Evolutionary conservation across 345 rosid genomes (phyloP).

Genomic region (Dimocarpus longan): DNA sequence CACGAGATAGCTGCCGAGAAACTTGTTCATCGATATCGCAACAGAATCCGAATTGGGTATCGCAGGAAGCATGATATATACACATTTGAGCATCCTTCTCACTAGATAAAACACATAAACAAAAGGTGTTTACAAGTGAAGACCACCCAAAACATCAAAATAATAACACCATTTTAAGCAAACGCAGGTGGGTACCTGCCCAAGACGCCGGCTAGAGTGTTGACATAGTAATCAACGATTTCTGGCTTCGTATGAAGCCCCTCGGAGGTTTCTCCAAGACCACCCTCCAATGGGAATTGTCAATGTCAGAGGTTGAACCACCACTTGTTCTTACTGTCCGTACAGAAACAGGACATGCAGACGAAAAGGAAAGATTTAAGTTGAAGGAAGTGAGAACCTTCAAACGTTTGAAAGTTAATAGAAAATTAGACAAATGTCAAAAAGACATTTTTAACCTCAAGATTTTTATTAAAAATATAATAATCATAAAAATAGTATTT

Average conservation of each 20-base stretch:
- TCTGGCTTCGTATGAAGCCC: constrained; percentile 50
- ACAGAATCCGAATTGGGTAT: constrained; percentile 67
- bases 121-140: neutral
- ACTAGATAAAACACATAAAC: constrained; percentile 35
- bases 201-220: constrained; percentile 50
- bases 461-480: no score
- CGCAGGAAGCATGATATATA: constrained; percentile 64
- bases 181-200: constrained; percentile 46
- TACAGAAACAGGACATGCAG: constrained; percentile 16
- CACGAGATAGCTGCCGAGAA: constrained; percentile 60
- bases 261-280: constrained; percentile 55
- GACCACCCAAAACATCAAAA: neutral
- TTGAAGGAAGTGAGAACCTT: constrained; percentile 13
- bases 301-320: constrained; percentile 22
- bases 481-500: no score
- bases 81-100: constrained; percentile 77
- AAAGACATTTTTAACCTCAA: no score
- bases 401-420: neutral
- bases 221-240: constrained; percentile 62
- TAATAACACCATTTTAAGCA: neutral
- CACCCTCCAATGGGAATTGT: constrained; percentile 60
- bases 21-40: constrained; percentile 72
- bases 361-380: constrained; percentile 10
- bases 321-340: constrained; percentile 18
- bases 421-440: no score